phyloP scores from a whole-genome alignment of 805 yeast genomes.

The Candida yuanshanica region DNA sequence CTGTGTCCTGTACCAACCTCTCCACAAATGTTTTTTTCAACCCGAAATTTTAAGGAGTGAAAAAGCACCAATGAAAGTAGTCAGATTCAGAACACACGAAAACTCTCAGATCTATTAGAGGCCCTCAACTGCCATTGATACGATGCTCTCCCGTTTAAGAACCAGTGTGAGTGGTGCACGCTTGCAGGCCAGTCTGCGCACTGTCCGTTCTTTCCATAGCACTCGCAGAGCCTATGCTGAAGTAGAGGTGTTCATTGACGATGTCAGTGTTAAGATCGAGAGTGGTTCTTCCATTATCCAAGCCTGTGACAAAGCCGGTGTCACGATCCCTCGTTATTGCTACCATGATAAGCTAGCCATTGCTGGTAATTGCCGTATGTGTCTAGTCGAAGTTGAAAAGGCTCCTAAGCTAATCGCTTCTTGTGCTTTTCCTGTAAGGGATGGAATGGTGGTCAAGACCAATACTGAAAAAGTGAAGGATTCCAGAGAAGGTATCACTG shows the following conservation, averaged over 20 bases:
- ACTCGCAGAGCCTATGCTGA: constrained; percentile 39
- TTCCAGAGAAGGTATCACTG: constrained; percentile 88
- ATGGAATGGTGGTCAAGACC: constrained; percentile 84
- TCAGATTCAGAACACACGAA: neutral
- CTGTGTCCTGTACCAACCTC: neutral
- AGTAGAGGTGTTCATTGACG: constrained; percentile 56
- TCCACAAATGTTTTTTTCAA: neutral
- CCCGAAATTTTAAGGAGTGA: neutral
- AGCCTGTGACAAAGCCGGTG: constrained; percentile 90
- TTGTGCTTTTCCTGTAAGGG: constrained; percentile 88
- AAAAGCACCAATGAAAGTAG: neutral
- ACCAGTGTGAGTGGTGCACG: neutral
- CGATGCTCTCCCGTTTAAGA: constrained; percentile 15
- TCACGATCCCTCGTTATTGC: constrained; percentile 82
- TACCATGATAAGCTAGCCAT: constrained; percentile 86
- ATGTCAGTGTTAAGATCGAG: constrained; percentile 69
- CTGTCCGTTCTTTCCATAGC: constrained; percentile 27
- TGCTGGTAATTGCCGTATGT: constrained; percentile 93
- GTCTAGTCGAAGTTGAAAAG: constrained; percentile 82
- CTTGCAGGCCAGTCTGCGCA: neutral
- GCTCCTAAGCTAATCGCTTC: constrained; percentile 89
- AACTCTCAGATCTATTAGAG: neutral
- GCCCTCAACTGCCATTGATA: neutral
- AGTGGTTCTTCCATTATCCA: constrained; percentile 86
- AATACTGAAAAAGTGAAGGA: constrained; percentile 70